phyloP scores from a whole-genome alignment of 371 early-diverging fungal species.

The Umbelopsis sp. region DNA sequence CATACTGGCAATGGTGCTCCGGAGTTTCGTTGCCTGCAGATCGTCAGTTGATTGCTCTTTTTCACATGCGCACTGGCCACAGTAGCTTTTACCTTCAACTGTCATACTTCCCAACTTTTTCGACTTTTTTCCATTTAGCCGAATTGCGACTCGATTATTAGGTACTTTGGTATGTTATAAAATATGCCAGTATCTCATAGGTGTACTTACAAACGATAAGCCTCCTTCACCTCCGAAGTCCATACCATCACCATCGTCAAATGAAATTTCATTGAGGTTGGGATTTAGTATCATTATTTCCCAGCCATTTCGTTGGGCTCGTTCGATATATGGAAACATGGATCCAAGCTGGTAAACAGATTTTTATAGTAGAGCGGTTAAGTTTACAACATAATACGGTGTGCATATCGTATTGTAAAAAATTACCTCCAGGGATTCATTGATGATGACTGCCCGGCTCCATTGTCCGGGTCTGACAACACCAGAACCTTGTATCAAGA shows the following conservation, averaged over 20 bases:
- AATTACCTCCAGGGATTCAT: slow-evolving; percentile 32
- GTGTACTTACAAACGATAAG: not conserved
- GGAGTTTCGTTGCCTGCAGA: slow-evolving; percentile 24
- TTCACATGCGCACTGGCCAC: not conserved
- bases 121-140: not conserved
- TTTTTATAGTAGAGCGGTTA: not conserved
- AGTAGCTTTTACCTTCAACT: not conserved
- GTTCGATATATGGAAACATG: slow-evolving; percentile 37
- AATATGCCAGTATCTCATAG: not conserved
- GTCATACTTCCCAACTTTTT: not conserved
- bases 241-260: slow-evolving; percentile 21
- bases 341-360: slow-evolving; percentile 24
- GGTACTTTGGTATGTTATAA: not conserved
- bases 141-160: too few species aligned
- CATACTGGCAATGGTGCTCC: slow-evolving; percentile 34
- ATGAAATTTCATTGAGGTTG: slow-evolving; percentile 27
- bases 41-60: not conserved
- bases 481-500: slow-evolving; percentile 30
- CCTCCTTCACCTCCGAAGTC: slow-evolving; percentile 20
- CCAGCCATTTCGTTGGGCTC: slow-evolving; percentile 30
- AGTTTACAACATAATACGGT: too few species aligned
- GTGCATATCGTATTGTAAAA: too few species aligned
- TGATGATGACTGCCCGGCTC: slow-evolving; percentile 48
- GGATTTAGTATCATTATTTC: slow-evolving; percentile 36
- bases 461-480: slow-evolving; percentile 39